Evolutionary conservation across 495 filamentous ascomycete species (phyloP), one percentile per base, ranked within the genome.

Genomic region (Hypoxylon subgilvum): DNA sequence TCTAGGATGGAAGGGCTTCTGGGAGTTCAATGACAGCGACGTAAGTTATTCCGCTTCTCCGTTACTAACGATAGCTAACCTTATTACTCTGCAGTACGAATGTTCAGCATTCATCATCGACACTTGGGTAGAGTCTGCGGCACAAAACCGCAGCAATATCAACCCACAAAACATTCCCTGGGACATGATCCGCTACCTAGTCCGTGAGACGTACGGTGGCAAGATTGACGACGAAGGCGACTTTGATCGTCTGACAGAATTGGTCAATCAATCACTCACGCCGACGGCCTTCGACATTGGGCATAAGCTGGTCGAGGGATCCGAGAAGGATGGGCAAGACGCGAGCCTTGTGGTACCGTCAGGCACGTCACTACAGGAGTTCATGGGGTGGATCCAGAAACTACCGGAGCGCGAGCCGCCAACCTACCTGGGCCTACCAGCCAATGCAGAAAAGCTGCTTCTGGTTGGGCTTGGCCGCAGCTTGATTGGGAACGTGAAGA

Each of bases 1-100:
- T 44, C 81, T 99, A 49, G 94, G 94, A 45, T 97, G 95, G 94
- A 96, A 96, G 78, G 90, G 91, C 50, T 96, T 96, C 82, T 99
- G 94, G 94, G 94, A 99, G 76, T 99, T 99, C 70, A 99, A 99
- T 69, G 94, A 99, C 72, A 96, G 92, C 62, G 94, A 98, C 74
- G 92, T 97, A 84, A 88, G 92, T 84, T 43, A 53, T 49, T 38
- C 43, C 23, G 18, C 10, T 8, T 23, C 14, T 4, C 7, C 13
- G 3, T 38, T 4, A 27, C 27, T 9, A 16, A 57, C 45, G 18
- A 32, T 18, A 30, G 39, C 30, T 31, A 43, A 19, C 52, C 52
- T 66, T 78, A 69, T 74, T 36, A 42, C 42, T 22, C 49, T 50
- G 60, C 65, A 97, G 91, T 97, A 97, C 70, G 92, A 99, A 78